Percentiles rank a stretch among this genome's conserved stretches.
These are phyloP conservation scores for Oehlia diaphana DNA, from an alignment of 192 early-diverging fungal genomes.

Conservation along the genomic window DNA sequence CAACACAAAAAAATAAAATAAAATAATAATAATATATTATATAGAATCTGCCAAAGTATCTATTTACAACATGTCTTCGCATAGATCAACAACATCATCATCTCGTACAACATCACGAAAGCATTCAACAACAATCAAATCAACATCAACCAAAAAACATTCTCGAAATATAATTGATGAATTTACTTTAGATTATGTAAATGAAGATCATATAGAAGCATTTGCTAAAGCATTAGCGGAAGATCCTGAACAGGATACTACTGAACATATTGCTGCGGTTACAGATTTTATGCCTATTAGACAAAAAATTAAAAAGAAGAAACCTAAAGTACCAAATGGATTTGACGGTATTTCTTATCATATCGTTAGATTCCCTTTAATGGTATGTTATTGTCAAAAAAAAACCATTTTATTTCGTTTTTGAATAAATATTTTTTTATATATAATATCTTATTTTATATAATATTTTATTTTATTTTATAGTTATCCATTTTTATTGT, in stretches of 20 bases:
- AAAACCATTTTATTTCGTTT: background rate
- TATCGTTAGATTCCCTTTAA: slow-evolving; percentile 52
- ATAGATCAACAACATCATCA: background rate
- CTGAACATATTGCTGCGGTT: slow-evolving; percentile 54
- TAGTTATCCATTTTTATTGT: slow-evolving; percentile 56
- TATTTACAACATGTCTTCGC: background rate
- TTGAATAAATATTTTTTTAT: no score
- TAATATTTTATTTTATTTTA: background rate
- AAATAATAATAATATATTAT: no score
- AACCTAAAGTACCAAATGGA: slow-evolving; percentile 23
- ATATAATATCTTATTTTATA: background rate
- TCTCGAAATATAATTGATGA: slow-evolving; percentile 27
- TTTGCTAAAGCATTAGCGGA: slow-evolving; percentile 48
- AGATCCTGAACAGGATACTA: slow-evolving; percentile 41
- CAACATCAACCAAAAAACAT: background rate
- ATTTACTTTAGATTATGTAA: slow-evolving; percentile 43
- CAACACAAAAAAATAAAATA: no score
- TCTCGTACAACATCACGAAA: background rate
- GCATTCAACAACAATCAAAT: background rate
- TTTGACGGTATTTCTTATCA: slow-evolving; percentile 51
- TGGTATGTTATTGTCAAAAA: slow-evolving; percentile 38
- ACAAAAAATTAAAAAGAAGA: slow-evolving; percentile 33
- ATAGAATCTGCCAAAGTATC: no score
- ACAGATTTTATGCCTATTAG: slow-evolving; percentile 55
- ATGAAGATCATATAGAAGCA: slow-evolving; percentile 48